Percentiles rank a stretch among this genome's conserved stretches.
Evolutionary conservation across 129 eudicot genomes (phyloP).

Genomic region (Deinandra increscens): DNA sequence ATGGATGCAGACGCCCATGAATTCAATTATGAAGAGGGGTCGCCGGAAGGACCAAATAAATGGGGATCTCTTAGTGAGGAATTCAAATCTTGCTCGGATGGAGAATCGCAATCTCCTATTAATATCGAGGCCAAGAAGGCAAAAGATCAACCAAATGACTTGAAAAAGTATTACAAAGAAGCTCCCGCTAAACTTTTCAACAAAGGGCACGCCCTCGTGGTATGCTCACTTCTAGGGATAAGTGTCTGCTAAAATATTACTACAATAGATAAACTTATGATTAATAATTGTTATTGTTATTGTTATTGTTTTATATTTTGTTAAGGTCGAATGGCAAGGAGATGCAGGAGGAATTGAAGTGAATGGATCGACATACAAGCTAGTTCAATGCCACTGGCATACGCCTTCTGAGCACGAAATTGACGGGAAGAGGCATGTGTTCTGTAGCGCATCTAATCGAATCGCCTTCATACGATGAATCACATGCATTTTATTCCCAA

Average conservation of each 20-base stretch:
- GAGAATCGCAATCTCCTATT: slow-evolving; percentile 47
- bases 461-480: not conserved
- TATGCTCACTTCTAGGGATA: slow-evolving; percentile 11
- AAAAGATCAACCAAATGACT: slow-evolving; percentile 8
- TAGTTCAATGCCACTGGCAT: slow-evolving; percentile 74
- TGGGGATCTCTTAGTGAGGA: slow-evolving; percentile 41
- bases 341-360: slow-evolving; percentile 48
- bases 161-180: slow-evolving; percentile 38
- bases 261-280: too few relatives aligned
- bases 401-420: slow-evolving; percentile 64
- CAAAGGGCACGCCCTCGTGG: slow-evolving; percentile 35
- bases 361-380: slow-evolving; percentile 38
- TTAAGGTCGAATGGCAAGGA: slow-evolving; percentile 53
- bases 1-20: slow-evolving; percentile 14
- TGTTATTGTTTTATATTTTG: not conserved
- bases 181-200: slow-evolving; percentile 42
- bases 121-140: slow-evolving; percentile 22
- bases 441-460: not conserved
- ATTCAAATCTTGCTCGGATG: slow-evolving; percentile 38
- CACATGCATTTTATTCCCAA: not conserved
- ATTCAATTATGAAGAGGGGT: slow-evolving; percentile 27
- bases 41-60: slow-evolving; percentile 33
- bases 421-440: slow-evolving; percentile 42
- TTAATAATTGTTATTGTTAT: not conserved
- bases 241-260: too few relatives aligned